Base-by-base conservation (phyloP, 257 asterid species). In the Fraxinus anomala region DNA sequence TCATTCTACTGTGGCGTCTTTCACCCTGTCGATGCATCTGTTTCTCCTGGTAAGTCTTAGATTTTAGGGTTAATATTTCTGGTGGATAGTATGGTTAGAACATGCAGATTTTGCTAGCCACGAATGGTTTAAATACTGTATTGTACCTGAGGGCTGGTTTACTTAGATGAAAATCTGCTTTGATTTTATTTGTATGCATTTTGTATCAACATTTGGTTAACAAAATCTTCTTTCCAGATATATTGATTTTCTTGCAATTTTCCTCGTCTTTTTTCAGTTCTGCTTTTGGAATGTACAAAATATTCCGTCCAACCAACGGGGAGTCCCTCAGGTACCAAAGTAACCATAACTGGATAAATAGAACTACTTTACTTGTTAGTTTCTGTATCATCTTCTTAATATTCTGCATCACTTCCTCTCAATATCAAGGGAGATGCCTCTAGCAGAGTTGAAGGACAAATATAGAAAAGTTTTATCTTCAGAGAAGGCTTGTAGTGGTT, bases 391-490 rank as follows among this genome's bases (percentile, higher is more conserved):
- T 68, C 72, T 81, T 82, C 69, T 36, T 61, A 56, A 75, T 51
- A 19, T 76, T 39, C 37, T 14, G 68, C 10, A 7, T 0, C 68
- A 61, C 73, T 63, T 28, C 24, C 71, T 83, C 76, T 71, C 73
- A 70, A 80, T 85, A n/a, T 82, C 79, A 86, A 95, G 99, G 97
- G 99, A 95, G 89, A 93, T 95, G 99, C 77, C 96, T 59, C 81
- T 90, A 49, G 78, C 89, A 78, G 98, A 95, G 80, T 79, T 95
- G 70, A 92, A 93, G 85, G 97, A 91, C 73, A 95, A 95, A 86
- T 95, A 95, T 83, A 83, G 89, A 80, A 95, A 90, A 77, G 77
- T 89, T 78, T 82, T 96, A 70, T 80, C 87, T 68, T 34, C 84
- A 40, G 94, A 95, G 76, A 89, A 80, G 87, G 99, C 94, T 77